Base-by-base conservation (phyloP, 1,284 basidiomycete genomes). In the Spongispora temasekensis region DNA sequence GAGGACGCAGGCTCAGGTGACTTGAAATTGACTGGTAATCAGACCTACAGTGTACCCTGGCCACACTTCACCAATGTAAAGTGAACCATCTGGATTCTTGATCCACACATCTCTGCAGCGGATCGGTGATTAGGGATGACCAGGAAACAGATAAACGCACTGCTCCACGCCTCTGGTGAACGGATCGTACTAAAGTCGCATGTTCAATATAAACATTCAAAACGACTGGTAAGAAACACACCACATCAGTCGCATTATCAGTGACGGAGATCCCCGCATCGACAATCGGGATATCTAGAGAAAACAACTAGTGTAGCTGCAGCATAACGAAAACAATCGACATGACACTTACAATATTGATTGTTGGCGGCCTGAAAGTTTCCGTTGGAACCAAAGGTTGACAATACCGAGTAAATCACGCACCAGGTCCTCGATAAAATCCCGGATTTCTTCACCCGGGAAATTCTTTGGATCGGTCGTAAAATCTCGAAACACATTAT, bases 1-100 rank as follows among this genome's bases (percentile, higher is more conserved):
- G 53, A 42, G 32, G 34, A 5, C 28, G 21, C 12, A 15, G 5
- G 51, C 23, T 35, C 30, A 1, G 27, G 7, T 60, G 55, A 40
- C 13, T n/a, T n/a, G 46, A 25, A 5, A 23, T 23, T 13, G 3
- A 7, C 53, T 13, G 1, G 2, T 8, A 13, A 4, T 1, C 35
- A 2, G 19, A 53, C 35, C 5, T 15, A 81, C 82, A 1, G 81
- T 79, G 58, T 79, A 81, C 15, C 85, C 83, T 9, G 83, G 82
- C 82, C 83, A 85, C 17, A 90, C 87, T 73, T 86, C 81, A 8
- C 90, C 89, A 7, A 90, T 71, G 71, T 90, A 90, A 64, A 85
- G 78, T 31, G 85, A 81, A 0, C 83, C 83, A 64, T 90, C 83
- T 1, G 84, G 85, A 68, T 90, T 90, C 61, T 82, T 88, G 54